These are phyloP conservation scores for Penicillium samsonianum DNA, from an alignment of 495 filamentous ascomycete species.

Conservation along the genomic window DNA sequence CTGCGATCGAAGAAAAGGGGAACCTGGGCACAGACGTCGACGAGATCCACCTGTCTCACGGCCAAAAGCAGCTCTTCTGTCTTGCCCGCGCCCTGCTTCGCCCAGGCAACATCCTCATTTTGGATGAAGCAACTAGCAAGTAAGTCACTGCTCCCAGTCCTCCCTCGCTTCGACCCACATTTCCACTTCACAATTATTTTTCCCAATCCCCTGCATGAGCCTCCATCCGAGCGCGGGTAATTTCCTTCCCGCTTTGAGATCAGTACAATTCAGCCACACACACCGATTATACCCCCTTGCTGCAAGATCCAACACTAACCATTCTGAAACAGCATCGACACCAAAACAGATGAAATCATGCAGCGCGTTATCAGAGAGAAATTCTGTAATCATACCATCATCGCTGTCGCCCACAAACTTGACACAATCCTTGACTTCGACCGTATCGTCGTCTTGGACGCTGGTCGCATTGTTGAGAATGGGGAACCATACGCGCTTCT, in stretches of 20 bases:
- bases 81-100: conserved; percentile 62
- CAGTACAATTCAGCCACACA: not conserved
- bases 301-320: conserved; percentile 7
- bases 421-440: conserved; percentile 59
- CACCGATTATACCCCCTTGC: conserved; percentile 3
- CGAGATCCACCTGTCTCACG: conserved; percentile 55
- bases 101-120: conserved; percentile 45
- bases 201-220: conserved; percentile 31
- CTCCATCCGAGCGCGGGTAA: conserved; percentile 20
- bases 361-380: conserved; percentile 60
- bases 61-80: conserved; percentile 65
- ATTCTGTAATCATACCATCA: conserved; percentile 58
- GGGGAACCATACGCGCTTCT: conserved; percentile 44
- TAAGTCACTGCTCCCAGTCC: conserved; percentile 33
- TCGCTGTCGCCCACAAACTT: conserved; percentile 65
- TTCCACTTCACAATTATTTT: not conserved
- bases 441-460: conserved; percentile 48
- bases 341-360: conserved; percentile 58
- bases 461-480: conserved; percentile 47
- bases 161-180: conserved; percentile 14
- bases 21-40: conserved; percentile 54
- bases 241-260: conserved; percentile 2
- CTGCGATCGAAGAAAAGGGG: conserved; percentile 50
- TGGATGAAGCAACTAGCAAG: conserved; percentile 57
- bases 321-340: conserved; percentile 47